These are phyloP conservation scores for Microstegium vimineum DNA, from an alignment of 176 grass and related monocot species.

Conservation along the genomic window DNA sequence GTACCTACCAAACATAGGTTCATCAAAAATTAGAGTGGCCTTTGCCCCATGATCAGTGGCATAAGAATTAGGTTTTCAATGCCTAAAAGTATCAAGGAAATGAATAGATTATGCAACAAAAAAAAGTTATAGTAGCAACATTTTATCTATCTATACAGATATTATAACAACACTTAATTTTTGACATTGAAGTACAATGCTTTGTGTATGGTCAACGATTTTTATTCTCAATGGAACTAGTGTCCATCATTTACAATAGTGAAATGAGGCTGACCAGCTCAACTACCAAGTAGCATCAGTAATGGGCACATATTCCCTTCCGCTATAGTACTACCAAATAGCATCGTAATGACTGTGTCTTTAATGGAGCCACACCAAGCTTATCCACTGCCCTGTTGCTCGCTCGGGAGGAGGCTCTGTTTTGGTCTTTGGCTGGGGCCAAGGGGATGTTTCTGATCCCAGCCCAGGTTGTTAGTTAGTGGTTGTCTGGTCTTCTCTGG, in stretches of 20 bases:
- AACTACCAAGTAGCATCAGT: not conserved
- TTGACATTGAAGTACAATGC: not conserved
- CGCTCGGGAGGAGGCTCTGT: no score
- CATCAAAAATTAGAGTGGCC: not conserved
- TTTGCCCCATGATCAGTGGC: not conserved
- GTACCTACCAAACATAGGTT: slow-evolving; percentile 14
- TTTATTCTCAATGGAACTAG: not conserved
- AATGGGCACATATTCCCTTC: not conserved
- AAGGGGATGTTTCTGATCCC: no score
- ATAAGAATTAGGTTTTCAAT: not conserved
- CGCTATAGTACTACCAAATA: no score
- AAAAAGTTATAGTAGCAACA: not conserved
- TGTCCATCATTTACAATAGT: not conserved
- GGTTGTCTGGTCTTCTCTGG: no score
- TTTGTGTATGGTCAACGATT: not conserved
- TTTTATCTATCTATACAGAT: not conserved
- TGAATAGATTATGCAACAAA: not conserved
- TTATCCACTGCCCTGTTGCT: no score
- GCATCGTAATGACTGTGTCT: no score
- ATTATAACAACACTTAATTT: not conserved
- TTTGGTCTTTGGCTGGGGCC: no score
- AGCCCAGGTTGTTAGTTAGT: no score
- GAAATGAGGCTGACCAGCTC: not conserved
- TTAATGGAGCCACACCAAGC: no score
- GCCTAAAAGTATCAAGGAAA: not conserved